Conservation (phyloP, 164 flowering plant genomes). For the Akebia trifoliata region DNA sequence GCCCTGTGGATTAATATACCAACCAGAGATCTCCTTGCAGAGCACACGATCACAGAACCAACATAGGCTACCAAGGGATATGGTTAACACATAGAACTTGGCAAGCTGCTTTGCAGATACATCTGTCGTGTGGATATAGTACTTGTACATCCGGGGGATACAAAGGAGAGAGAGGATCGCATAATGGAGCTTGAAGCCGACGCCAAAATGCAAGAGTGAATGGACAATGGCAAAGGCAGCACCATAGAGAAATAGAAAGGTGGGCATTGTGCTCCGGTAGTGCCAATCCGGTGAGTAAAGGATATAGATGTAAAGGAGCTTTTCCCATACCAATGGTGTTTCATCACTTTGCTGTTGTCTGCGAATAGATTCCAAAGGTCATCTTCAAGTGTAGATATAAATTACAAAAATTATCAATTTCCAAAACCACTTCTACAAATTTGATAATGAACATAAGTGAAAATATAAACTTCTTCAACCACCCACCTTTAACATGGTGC, state of each 20-base stretch:
- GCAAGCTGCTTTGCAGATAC: constrained; percentile 57
- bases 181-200: constrained; percentile 70
- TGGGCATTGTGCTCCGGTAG: constrained; percentile 83
- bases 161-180: constrained; percentile 60
- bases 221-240: constrained; percentile 57
- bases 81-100: constrained; percentile 46
- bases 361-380: constrained; percentile 9
- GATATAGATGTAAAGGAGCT: constrained; percentile 73
- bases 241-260: constrained; percentile 70
- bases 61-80: constrained; percentile 43
- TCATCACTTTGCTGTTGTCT: constrained; percentile 52
- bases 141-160: constrained; percentile 82
- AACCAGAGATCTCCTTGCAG: constrained; percentile 41
- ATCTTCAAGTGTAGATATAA: background rate
- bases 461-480: too few relatives aligned
- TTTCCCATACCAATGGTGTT: constrained; percentile 86
- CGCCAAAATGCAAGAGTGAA: constrained; percentile 44
- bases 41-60: constrained; percentile 59
- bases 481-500: too few relatives aligned
- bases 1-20: constrained; percentile 68
- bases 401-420: too few relatives aligned
- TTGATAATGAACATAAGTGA: too few relatives aligned
- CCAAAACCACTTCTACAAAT: too few relatives aligned
- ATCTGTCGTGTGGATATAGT: constrained; percentile 64
- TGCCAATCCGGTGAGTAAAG: constrained; percentile 91